A percentile compares a stretch with the other conserved stretches of the same genome.
These are phyloP conservation scores for Pseudozyma sp. DNA, from an alignment of 1,284 basidiomycete genomes.

Conservation along the genomic window DNA sequence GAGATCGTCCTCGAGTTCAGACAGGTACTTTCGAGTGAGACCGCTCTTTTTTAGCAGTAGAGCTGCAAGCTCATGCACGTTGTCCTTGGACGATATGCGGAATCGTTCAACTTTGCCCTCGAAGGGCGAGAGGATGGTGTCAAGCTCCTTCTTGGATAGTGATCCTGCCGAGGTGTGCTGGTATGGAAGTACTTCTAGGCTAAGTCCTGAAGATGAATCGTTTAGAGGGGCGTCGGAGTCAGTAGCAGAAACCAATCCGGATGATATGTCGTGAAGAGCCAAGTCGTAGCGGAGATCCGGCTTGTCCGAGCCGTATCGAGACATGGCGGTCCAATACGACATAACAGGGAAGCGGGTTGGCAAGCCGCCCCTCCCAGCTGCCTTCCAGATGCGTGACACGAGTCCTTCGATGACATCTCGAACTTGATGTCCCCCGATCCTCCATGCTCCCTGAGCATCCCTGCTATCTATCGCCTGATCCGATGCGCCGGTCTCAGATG, in stretches of 20 bases:
- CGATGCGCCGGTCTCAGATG: neutral
- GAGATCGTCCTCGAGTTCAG: conserved; percentile 19
- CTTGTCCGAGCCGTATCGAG: conserved; percentile 88
- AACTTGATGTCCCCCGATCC: conserved; percentile 73
- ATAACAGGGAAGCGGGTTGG: conserved; percentile 47
- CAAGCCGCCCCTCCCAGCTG: conserved; percentile 74
- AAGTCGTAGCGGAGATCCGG: conserved; percentile 89
- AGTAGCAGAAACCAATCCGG: conserved; percentile 20
- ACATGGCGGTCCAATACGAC: conserved; percentile 59
- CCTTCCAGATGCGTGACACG: conserved; percentile 76
- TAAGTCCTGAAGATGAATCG: neutral
- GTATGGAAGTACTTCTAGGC: conserved; percentile 52
- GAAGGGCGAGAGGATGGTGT: conserved; percentile 32
- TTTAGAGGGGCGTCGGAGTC: neutral
- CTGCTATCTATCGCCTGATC: conserved; percentile 7
- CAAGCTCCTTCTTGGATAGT: conserved; percentile 54
- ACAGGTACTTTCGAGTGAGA: conserved; percentile 30
- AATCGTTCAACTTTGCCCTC: conserved; percentile 55
- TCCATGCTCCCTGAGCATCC: conserved; percentile 73
- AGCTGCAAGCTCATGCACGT: conserved; percentile 47
- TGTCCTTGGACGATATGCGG: conserved; percentile 34
- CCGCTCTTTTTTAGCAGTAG: conserved; percentile 57
- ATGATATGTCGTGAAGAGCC: conserved; percentile 47
- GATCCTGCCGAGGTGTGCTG: conserved; percentile 21
- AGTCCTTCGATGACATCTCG: conserved; percentile 57